Evolutionary conservation across 306 rosid species (phyloP).

Genomic region (Vigna trinervia): DNA sequence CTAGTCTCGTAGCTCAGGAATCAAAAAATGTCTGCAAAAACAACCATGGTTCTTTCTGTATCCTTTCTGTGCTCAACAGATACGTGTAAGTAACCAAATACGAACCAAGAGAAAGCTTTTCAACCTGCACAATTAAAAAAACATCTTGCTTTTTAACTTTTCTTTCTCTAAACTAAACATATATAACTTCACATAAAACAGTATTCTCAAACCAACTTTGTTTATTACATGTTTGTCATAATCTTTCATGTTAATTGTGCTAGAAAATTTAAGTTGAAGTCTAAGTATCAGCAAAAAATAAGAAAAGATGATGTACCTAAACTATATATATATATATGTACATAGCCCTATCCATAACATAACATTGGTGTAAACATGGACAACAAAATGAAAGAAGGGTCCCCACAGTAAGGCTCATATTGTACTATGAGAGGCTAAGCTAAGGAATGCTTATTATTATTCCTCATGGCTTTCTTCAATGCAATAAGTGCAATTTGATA

Average conservation of each 20-base stretch:
- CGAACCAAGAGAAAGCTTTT: too few relatives aligned
- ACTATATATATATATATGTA: too few relatives aligned
- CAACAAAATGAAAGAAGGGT: constrained; percentile 45
- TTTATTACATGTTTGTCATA: too few relatives aligned
- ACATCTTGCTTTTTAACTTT: too few relatives aligned
- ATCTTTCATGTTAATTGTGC: neutral
- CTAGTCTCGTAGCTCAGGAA: neutral
- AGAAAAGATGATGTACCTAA: too few relatives aligned
- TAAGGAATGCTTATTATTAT: constrained; percentile 44
- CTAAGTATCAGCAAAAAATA: too few relatives aligned
- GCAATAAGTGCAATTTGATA: constrained; percentile 60
- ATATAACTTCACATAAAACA: too few relatives aligned
- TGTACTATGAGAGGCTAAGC: constrained; percentile 15
- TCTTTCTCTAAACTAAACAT: too few relatives aligned
- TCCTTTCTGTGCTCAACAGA: neutral
- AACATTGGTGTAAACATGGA: constrained; percentile 40
- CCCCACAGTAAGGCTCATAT: constrained; percentile 57
- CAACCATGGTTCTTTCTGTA: neutral
- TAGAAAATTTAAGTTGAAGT: too few relatives aligned
- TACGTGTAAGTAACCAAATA: neutral
- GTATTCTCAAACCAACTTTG: too few relatives aligned
- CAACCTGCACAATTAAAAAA: too few relatives aligned
- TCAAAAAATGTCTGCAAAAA: neutral
- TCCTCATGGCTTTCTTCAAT: constrained; percentile 54
- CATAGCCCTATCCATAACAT: neutral